phyloP scores from a whole-genome alignment of 2,329 filamentous ascomycete species.

The Neonectria ditissima region DNA sequence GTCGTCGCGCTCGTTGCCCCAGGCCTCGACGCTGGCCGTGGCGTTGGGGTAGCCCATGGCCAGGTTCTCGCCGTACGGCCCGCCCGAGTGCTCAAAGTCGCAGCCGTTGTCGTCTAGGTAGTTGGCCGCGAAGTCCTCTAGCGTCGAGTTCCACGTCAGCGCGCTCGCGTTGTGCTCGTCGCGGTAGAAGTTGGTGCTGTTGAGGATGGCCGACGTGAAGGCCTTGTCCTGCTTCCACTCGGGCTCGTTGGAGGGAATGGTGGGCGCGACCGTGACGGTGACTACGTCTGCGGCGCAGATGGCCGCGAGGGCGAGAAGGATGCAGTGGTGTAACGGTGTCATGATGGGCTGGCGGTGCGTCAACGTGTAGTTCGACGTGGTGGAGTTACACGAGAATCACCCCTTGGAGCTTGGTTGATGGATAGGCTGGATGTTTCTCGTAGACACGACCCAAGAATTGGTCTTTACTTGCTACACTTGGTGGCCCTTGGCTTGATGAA shows the following conservation, averaged over 20 bases:
- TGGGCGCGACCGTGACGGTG: slow-evolving; percentile 50
- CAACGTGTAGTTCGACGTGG: slow-evolving; percentile 1
- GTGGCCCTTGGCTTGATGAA: neutral
- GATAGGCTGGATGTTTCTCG: neutral
- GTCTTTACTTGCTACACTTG: neutral
- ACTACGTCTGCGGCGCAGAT: slow-evolving; percentile 22
- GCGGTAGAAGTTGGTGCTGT: slow-evolving; percentile 76
- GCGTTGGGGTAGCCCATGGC: slow-evolving; percentile 74
- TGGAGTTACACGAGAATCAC: slow-evolving; percentile 9
- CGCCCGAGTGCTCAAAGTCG: slow-evolving; percentile 67
- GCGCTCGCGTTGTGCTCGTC: slow-evolving; percentile 68
- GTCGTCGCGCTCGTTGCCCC: slow-evolving; percentile 65
- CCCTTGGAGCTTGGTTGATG: neutral
- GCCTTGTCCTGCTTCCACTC: slow-evolving; percentile 44
- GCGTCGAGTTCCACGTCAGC: slow-evolving; percentile 74
- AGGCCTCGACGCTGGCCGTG: slow-evolving; percentile 70
- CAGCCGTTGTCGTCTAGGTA: slow-evolving; percentile 61
- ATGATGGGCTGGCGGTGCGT: slow-evolving; percentile 28
- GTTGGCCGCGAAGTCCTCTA: slow-evolving; percentile 64
- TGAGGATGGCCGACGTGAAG: slow-evolving; percentile 69
- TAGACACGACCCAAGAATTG: neutral
- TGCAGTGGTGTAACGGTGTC: slow-evolving; percentile 24
- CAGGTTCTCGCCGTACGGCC: slow-evolving; percentile 80
- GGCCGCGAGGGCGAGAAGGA: slow-evolving; percentile 22
- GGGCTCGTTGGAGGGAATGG: slow-evolving; percentile 53